Evolutionary conservation across 306 rosid genomes (phyloP).

Genomic region (Sindora glabra): DNA sequence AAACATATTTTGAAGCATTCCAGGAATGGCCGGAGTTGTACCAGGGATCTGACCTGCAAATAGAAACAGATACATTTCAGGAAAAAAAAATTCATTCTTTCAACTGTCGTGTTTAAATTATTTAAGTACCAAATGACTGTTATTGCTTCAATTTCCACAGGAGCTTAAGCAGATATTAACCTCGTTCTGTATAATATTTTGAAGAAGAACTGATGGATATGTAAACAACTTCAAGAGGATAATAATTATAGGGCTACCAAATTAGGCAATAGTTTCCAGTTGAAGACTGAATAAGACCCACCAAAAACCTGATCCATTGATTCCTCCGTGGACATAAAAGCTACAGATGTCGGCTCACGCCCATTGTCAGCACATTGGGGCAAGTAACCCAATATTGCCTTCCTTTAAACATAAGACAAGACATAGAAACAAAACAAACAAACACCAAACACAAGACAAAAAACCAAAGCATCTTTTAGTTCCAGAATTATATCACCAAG

Average conservation of each 20-base stretch:
- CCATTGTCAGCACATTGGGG: conserved; percentile 99
- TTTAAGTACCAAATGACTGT: conserved; percentile 25
- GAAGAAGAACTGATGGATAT: conserved; percentile 32
- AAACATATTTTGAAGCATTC: conserved; percentile 85
- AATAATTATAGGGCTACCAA: conserved; percentile 88
- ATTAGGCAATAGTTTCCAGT: conserved; percentile 77
- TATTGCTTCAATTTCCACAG: conserved; percentile 21
- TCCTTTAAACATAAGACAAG: conserved; percentile 87
- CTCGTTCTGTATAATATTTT: conserved; percentile 26
- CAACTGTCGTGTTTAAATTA: conserved; percentile 9
- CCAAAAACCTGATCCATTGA: conserved; percentile 91
- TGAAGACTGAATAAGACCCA: conserved; percentile 99
- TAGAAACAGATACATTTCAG: conserved; percentile 17
- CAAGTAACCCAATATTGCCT: conserved; percentile 99
- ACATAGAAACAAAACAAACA: conserved; percentile 97
- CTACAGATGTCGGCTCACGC: conserved; percentile 99
- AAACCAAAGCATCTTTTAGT: conserved; percentile 96
- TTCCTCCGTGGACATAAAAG: conserved; percentile 96
- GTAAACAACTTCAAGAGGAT: conserved; percentile 52
- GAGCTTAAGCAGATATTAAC: conserved; percentile 27
- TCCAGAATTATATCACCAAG: conserved; percentile 75
- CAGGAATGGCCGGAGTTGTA: conserved; percentile 73
- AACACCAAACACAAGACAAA: conserved; percentile 96
- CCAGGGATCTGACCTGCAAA: conserved; percentile 87
- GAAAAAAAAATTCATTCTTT: conserved; percentile 6